These are phyloP conservation scores for Globisporangium radiosum DNA, from an alignment of 352 stramenopile genomes.

Conservation along the genomic window DNA sequence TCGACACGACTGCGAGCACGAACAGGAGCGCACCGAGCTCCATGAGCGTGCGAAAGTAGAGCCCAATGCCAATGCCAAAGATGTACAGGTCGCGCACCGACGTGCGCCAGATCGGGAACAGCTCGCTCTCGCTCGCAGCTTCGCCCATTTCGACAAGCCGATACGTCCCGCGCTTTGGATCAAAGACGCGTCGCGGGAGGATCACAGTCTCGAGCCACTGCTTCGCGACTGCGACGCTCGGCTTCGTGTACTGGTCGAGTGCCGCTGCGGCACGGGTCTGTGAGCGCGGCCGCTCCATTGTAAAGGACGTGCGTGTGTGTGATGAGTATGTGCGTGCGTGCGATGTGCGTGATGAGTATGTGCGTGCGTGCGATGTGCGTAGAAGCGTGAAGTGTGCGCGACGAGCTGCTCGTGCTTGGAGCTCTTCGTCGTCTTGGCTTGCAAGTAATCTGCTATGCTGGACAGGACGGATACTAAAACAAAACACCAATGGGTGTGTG, in stretches of 20 bases:
- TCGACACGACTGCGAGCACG: slow-evolving; percentile 46
- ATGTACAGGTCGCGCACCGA: slow-evolving; percentile 48
- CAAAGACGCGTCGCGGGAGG: slow-evolving; percentile 39
- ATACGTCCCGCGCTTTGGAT: slow-evolving; percentile 32
- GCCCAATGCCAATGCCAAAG: slow-evolving; percentile 69
- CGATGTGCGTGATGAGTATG: neutral
- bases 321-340: neutral
- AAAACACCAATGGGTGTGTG: no score
- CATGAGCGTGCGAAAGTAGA: slow-evolving; percentile 76
- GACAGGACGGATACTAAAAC: no score
- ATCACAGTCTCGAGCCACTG: slow-evolving; percentile 53
- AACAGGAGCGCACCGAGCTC: slow-evolving; percentile 46
- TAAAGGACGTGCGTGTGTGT: no score
- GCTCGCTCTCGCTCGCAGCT: slow-evolving; percentile 34
- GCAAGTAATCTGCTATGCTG: no score
- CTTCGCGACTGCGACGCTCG: slow-evolving; percentile 30
- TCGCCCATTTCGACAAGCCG: slow-evolving; percentile 69
- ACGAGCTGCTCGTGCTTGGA: no score
- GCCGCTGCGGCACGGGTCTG: slow-evolving; percentile 4
- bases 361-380: neutral
- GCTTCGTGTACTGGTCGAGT: slow-evolving; percentile 33
- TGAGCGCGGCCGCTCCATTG: slow-evolving; percentile 10
- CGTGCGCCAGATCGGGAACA: slow-evolving; percentile 60
- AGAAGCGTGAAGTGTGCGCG: no score
- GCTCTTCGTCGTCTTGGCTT: no score